Base-by-base conservation (phyloP, 2,329 filamentous ascomycete genomes). In the Harringtonia lauricola region DNA sequence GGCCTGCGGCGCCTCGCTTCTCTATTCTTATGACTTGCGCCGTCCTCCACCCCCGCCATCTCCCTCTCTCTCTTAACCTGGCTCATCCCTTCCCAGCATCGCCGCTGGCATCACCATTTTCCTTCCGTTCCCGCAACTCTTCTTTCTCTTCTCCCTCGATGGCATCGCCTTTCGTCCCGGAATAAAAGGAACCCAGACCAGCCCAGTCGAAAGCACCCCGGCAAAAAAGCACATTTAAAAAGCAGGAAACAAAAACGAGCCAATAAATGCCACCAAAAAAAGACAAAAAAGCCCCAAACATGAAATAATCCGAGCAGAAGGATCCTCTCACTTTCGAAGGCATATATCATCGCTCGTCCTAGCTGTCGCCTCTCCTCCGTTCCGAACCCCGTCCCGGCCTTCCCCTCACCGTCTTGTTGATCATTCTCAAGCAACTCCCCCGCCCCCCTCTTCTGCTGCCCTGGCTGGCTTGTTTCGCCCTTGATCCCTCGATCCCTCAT, bases 361-460 rank as follows among this genome's bases (percentile, higher is more conserved):
- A 35, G 24, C 33, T n/a, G n/a, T 38, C 34, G 26, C 9, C 31
- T 33, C 38, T 28, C 34, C 38, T 41, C 33, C 33, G 8, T 44
- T 42, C 38, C 42, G 38, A 17, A 24, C 33, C 26, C 39, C 39
- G 18, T 39, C 33, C 30, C 39, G 29, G 24, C 31, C 19, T 29
- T n/a, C 41, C 36, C 37, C 30, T 37, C 3, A 22, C 36, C 28
- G 5, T 30, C 21, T 10, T 45, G 41, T 44, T 45, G 45, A 47
- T 49, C 36, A 43, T 42, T 46, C 42, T 47, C 47, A 51, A 51
- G 45, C 43, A 40, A 29, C 10, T 29, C n/a, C 10, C 37, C 22
- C 10, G 24, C 44, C 33, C 40, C 40, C 17, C 24, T 43, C 41
- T n/a, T 19, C 41, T 5, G 19, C 21, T 12, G 40, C 26, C 37